A percentile compares a stretch with the other conserved stretches of the same genome.
phyloP scores from a whole-genome alignment of 2,329 filamentous ascomycete genomes.

The Aspergillus sp. region DNA sequence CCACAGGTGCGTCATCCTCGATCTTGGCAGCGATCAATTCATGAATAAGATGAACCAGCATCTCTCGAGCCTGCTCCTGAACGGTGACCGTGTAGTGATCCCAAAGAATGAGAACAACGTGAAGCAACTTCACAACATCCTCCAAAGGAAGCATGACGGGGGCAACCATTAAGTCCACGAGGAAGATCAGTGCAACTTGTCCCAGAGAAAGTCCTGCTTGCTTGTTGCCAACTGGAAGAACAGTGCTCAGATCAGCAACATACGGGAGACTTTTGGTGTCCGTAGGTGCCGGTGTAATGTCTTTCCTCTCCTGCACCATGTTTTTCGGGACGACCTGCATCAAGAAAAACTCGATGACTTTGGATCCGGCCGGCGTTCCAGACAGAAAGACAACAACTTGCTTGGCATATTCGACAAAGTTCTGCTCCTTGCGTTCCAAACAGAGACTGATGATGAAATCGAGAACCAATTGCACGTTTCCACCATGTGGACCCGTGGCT shows the following conservation, averaged over 20 bases:
- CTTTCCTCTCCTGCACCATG: conserved; percentile 92
- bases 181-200: conserved; percentile 84
- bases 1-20: conserved; percentile 64
- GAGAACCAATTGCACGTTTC: conserved; percentile 88
- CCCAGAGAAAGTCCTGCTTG: conserved; percentile 87
- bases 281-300: conserved; percentile 57
- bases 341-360: conserved; percentile 89
- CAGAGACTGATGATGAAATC: conserved; percentile 96
- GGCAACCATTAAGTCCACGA: conserved; percentile 94
- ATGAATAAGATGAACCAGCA: conserved; percentile 96
- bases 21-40: conserved; percentile 80
- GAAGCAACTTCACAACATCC: conserved; percentile 77
- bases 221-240: conserved; percentile 83
- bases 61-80: conserved; percentile 93
- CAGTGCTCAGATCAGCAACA: conserved; percentile 75
- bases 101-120: conserved; percentile 91
- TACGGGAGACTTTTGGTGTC: conserved; percentile 78
- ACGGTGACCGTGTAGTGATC: conserved; percentile 94
- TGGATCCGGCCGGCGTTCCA: conserved; percentile 75
- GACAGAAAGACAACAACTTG: conserved; percentile 96
- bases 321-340: conserved; percentile 88
- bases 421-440: conserved; percentile 89
- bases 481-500: conserved; percentile 84
- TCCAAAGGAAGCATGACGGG: conserved; percentile 76
- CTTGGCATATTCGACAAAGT: conserved; percentile 96